Evolutionary conservation across 768 basidiomycete species (phyloP).

Genomic region (Pholiota conissans): DNA sequence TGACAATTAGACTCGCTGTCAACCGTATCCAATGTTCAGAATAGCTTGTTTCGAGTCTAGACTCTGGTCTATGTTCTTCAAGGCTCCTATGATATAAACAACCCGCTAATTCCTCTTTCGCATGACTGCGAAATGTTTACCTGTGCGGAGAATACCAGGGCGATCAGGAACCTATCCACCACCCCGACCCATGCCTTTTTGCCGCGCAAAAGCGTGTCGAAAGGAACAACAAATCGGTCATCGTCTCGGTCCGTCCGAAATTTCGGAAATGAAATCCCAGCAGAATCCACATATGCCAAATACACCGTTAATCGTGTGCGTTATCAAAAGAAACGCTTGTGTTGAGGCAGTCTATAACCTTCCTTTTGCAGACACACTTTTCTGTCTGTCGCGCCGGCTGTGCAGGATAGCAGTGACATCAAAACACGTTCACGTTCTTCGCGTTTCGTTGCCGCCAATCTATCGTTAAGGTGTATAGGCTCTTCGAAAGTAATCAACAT

Average conservation of each 20-base stretch:
- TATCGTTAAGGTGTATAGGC: neutral
- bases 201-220: neutral
- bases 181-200: neutral
- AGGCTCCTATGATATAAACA: neutral
- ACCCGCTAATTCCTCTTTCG: too few relatives aligned
- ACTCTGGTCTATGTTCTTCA: neutral
- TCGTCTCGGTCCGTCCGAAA: neutral
- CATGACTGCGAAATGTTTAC: neutral
- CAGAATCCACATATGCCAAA: neutral
- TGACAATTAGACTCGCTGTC: neutral
- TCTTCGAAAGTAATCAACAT: neutral
- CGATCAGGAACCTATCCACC: conserved; percentile 3
- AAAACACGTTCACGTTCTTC: neutral
- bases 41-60: neutral
- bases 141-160: neutral
- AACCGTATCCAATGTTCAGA: neutral
- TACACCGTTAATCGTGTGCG: neutral
- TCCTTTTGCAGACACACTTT: neutral
- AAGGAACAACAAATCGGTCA: neutral
- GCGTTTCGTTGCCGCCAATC: neutral
- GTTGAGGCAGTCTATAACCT: neutral
- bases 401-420: neutral
- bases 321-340: neutral
- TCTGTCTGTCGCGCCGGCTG: neutral
- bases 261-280: neutral